Evolutionary conservation across 2,329 filamentous ascomycete species (phyloP), one percentile per base, ranked within the genome.

Genomic region (Xylariales sp.): DNA sequence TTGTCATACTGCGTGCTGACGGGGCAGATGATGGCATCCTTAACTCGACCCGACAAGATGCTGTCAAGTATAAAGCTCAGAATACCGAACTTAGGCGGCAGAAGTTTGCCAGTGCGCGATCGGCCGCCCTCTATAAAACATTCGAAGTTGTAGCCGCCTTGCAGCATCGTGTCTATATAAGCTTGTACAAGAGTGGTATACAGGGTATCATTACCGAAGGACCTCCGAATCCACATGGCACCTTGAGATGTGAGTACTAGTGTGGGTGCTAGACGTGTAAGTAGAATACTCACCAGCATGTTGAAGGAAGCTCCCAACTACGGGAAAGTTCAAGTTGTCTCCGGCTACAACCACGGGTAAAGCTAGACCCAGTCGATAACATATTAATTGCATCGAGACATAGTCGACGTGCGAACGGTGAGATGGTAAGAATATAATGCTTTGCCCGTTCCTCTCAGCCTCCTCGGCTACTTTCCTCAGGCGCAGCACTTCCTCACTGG

Each of bases 1-100:
- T 98, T 99, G 84, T 99, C 96, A 77, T 99, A 99, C 78, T 99
- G 96, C 0, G 94, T 97, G 79, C 93, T 97, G 53, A 99, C 96
- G 0, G 96, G 96, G 74, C 95, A 97, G 60, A 99, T 93, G 49
- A 97, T 92, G 39, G 93, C 91, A 79, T 99, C 96, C 54, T 97
- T 85, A 0, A 97, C 94, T 6, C 94, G 87, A 0, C 94, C 94
- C 0, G 93, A 97, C 5, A 97, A 82, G 14, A 99, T 85, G 73
- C 93, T 97, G 73, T 99, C 96, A 18, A 99, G 83, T 46, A 98
- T 87, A 75, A 97, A 99, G 75, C 89, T 93, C 34, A 99, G 82
- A 67, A 99, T 97, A 9, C 96, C 96, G 72, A 98, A 98, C 77
- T 98, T 98, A 0, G 96, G 96, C 2, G 94, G 91, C 12, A 99